Base-by-base conservation (phyloP, 768 basidiomycete species). In the Pholiota conissans region DNA sequence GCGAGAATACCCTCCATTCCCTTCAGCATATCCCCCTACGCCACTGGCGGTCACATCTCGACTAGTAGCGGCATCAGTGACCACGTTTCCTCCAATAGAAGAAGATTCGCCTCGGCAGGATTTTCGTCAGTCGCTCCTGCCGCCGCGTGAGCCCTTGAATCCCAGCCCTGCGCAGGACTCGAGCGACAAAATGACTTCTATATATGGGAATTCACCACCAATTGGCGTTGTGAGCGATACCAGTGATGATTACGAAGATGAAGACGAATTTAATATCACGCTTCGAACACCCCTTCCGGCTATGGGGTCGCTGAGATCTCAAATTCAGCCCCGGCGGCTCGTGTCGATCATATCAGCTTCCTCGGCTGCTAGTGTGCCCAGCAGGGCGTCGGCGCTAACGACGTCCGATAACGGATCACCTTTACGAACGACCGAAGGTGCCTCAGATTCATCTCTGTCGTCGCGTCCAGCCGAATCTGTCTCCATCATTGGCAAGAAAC, bases 1-100 rank as follows among this genome's bases (percentile, higher is more conserved):
- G 88, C 73, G 86, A 56, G 74, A 82, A 66, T 91, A 90, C 62
- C 89, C 89, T 11, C 76, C 85, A 16, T 86, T 90, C 52, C 90
- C 90, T 28, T 84, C 90, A 4, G 90, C 90, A 30, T 91, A 91
- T 64, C 89, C 89, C 8, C 77, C 87, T 0, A 90, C 87, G 13
- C 89, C 88, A 10, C 62, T 84, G n/a, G 73, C 73, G 20, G 69
- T 71, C 16, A 69, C 76, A 3, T 63, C 74, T 24, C 69, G 66
- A 18, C 56, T 70, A 9, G 52, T 60, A 2, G 46, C 73, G 75
- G 57, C 64, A n/a, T 28, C 65, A 11, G 55, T 65, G 6, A 51
- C 58, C 22, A 66, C 63, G 28, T 69, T 68, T 32, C 70, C 76
- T 34, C 65, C 71, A 46, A 77, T 81, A 55, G 61, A 71, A 32